These are phyloP conservation scores for Darksidea phi DNA, from an alignment of 495 filamentous ascomycete genomes.

Conservation along the genomic window DNA sequence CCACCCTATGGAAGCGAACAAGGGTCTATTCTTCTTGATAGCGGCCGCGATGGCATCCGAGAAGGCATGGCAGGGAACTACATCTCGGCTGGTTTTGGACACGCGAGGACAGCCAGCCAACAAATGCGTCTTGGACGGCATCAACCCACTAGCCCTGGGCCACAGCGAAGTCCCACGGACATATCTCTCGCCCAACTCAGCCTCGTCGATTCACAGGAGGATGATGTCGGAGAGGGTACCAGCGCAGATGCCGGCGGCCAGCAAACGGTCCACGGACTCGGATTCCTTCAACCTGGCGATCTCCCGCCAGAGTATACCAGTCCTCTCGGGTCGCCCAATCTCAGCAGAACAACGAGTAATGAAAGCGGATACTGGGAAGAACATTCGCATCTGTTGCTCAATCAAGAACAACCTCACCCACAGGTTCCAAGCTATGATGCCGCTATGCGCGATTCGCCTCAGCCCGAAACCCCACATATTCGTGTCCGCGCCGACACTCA, in stretches of 20 bases:
- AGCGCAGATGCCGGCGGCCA: constrained; percentile 50
- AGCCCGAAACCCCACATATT: constrained; percentile 14
- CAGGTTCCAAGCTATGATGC: constrained; percentile 46
- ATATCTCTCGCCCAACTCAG: constrained; percentile 83
- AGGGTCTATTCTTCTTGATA: constrained; percentile 90
- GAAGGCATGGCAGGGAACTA: constrained; percentile 56
- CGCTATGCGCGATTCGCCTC: constrained; percentile 27
- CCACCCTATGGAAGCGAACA: constrained; percentile 96
- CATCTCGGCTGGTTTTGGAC: constrained; percentile 49
- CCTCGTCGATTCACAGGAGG: constrained; percentile 68
- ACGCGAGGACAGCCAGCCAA: constrained; percentile 56
- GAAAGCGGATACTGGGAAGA: constrained; percentile 29
- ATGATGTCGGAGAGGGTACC: constrained; percentile 65
- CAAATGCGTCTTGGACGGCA: constrained; percentile 58
- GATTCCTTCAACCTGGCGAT: constrained; percentile 36
- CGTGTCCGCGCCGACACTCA: constrained; percentile 37
- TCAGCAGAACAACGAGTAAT: constrained; percentile 15
- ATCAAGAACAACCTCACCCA: constrained; percentile 15
- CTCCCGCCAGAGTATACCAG: constrained; percentile 47
- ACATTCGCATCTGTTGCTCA: constrained; percentile 11
- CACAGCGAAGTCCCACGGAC: constrained; percentile 88
- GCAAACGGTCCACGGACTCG: constrained; percentile 28
- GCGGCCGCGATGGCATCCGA: constrained; percentile 66
- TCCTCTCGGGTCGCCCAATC: constrained; percentile 36
- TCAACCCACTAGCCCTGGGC: constrained; percentile 79